Evolutionary conservation across 1,284 basidiomycete genomes (phyloP).

Genomic region (Ceratobasidium sp.): DNA sequence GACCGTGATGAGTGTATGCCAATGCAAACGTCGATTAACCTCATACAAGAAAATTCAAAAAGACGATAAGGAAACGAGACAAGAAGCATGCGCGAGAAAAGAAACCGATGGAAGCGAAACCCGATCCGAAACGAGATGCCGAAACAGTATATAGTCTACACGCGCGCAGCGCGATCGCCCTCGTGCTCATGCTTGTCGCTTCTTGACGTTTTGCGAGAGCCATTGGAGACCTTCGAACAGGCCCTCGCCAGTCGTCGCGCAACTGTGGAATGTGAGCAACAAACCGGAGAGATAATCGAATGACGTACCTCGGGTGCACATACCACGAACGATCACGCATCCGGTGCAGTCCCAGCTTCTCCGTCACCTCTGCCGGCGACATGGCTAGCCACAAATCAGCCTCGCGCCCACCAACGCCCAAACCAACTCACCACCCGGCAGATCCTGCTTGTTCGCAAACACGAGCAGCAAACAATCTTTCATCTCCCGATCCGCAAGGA

Average conservation of each 20-base stretch:
- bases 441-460: conserved; percentile 99
- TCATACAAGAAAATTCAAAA: conserved; percentile 19
- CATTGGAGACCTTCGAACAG: conserved; percentile 96
- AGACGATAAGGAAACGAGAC: conserved; percentile 6
- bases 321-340: conserved; percentile 99
- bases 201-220: conserved; percentile 96
- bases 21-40: not conserved
- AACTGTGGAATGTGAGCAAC: conserved; percentile 62
- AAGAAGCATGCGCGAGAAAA: conserved; percentile 1
- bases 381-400: conserved; percentile 71
- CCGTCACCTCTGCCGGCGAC: conserved; percentile 98
- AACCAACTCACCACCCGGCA: conserved; percentile 82
- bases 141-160: conserved; percentile 14
- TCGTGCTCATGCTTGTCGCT: conserved; percentile 66
- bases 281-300: not conserved
- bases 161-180: conserved; percentile 30
- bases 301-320: conserved; percentile 90
- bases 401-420: not conserved
- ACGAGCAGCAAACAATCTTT: conserved; percentile 96
- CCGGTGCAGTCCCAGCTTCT: conserved; percentile 93
- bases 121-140: conserved; percentile 10
- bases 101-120: not conserved
- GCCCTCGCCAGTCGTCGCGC: conserved; percentile 95
- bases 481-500: conserved; percentile 98
- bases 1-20: conserved; percentile 20